These are phyloP conservation scores for Populus trichocarpa DNA, from an alignment of 441 rosid species.

Conservation along the genomic window DNA sequence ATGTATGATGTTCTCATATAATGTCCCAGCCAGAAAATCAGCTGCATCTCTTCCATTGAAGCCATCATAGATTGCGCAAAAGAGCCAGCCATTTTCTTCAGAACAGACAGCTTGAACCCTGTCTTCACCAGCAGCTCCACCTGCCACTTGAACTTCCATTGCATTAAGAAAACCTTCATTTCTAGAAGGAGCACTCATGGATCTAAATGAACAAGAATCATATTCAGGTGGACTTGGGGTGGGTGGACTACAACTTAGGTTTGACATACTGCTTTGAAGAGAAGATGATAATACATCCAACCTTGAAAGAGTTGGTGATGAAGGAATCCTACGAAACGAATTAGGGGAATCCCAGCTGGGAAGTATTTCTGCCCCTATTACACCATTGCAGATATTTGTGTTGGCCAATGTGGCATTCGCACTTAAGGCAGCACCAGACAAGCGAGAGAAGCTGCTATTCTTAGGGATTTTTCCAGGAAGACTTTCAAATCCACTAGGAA, in stretches of 20 bases:
- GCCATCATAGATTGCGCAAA: conserved; percentile 88
- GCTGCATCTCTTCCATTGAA: conserved; percentile 98
- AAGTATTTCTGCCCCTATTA: conserved; percentile 81
- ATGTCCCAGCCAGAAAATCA: conserved; percentile 91
- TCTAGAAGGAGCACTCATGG: conserved; percentile 59
- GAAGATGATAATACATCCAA: conserved; percentile 86
- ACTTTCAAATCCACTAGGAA: conserved; percentile 35
- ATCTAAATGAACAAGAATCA: conserved; percentile 51
- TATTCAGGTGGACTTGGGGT: conserved; percentile 55
- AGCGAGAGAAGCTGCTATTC: conserved; percentile 77
- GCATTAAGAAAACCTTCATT: conserved; percentile 67
- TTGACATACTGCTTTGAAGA: conserved; percentile 64
- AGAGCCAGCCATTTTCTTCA: conserved; percentile 90
- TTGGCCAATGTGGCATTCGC: conserved; percentile 97
- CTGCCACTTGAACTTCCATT: conserved; percentile 85
- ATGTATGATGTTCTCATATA: conserved; percentile 67
- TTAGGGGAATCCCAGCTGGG: conserved; percentile 86
- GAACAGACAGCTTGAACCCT: conserved; percentile 98
- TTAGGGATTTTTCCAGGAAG: conserved; percentile 39
- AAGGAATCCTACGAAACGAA: conserved; percentile 72
- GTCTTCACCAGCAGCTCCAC: conserved; percentile 99
- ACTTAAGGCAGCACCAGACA: conserved; percentile 90
- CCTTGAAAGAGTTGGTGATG: conserved; percentile 69
- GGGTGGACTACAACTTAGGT: conserved; percentile 75
- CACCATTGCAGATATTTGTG: conserved; percentile 86